A percentile compares a stretch with the other conserved stretches of the same genome.
These are phyloP conservation scores for Ramichloridium luteum DNA, from an alignment of 2,329 filamentous ascomycete genomes.

Conservation along the genomic window DNA sequence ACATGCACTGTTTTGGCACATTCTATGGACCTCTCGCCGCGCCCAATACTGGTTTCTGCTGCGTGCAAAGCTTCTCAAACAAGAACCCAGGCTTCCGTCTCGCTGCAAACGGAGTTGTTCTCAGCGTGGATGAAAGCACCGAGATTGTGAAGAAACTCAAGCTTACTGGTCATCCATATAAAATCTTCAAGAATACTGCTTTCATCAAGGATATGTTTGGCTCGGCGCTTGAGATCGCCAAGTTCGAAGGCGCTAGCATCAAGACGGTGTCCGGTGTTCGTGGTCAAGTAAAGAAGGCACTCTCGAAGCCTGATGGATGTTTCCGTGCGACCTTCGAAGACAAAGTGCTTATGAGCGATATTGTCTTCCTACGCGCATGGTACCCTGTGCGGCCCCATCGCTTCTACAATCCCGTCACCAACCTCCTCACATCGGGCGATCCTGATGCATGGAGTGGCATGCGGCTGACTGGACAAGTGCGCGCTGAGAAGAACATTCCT, in stretches of 20 bases:
- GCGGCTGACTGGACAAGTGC: constrained; percentile 87
- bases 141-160: constrained; percentile 99
- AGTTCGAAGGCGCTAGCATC: constrained; percentile 93
- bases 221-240: constrained; percentile 83
- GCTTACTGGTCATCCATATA: constrained; percentile 83
- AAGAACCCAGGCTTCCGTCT: constrained; percentile 84
- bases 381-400: constrained; percentile 89
- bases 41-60: constrained; percentile 90
- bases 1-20: constrained; percentile 97
- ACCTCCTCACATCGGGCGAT: constrained; percentile 56
- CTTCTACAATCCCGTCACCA: constrained; percentile 94
- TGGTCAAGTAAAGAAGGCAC: constrained; percentile 91
- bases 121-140: constrained; percentile 87
- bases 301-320: constrained; percentile 85
- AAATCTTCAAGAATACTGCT: constrained; percentile 98
- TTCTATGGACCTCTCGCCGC: constrained; percentile 92
- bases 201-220: constrained; percentile 99
- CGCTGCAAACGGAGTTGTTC: constrained; percentile 82
- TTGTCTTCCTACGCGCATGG: constrained; percentile 93
- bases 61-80: constrained; percentile 77
- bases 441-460: constrained; percentile 64
- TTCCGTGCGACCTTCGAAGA: constrained; percentile 98
- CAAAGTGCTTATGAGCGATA: constrained; percentile 93
- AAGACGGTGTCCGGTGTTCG: constrained; percentile 91
- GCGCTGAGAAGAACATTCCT: constrained; percentile 58